Evolutionary conservation across 768 basidiomycete genomes (phyloP).

Genomic region (Omphalotus guepiniiformis): DNA sequence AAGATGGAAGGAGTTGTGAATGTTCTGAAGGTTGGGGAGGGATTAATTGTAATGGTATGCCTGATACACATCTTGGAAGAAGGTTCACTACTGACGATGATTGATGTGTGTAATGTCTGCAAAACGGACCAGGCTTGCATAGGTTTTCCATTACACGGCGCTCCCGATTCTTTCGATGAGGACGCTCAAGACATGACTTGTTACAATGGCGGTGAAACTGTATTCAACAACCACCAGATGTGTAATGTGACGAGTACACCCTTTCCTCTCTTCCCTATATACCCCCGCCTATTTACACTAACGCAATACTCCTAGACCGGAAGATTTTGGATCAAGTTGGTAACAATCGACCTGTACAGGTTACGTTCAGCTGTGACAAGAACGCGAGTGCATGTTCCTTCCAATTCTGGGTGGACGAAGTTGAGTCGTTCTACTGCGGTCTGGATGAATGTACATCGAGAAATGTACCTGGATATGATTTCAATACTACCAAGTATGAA

Average conservation of each 20-base stretch:
- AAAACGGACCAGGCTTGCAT: constrained; percentile 75
- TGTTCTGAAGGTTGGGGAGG: constrained; percentile 96
- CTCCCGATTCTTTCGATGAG: constrained; percentile 29
- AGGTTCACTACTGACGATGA: not conserved
- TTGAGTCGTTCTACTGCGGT: constrained; percentile 95
- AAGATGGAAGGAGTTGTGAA: constrained; percentile 70
- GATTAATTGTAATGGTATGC: constrained; percentile 93
- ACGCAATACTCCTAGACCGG: constrained; percentile 52
- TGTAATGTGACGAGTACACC: constrained; percentile 94
- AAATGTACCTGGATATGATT: constrained; percentile 46
- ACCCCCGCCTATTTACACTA: not conserved
- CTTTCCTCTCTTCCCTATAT: not conserved
- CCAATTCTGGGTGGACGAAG: constrained; percentile 96
- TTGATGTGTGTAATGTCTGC: constrained; percentile 52
- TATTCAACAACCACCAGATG: constrained; percentile 96
- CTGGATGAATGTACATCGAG: constrained; percentile 65
- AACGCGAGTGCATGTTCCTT: constrained; percentile 70
- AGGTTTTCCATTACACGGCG: constrained; percentile 65
- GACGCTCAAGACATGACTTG: constrained; percentile 75
- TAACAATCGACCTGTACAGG: constrained; percentile 88
- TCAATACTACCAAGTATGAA: constrained; percentile 70
- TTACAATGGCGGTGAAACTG: constrained; percentile 88
- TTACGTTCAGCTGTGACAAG: constrained; percentile 89
- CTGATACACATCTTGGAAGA: not conserved
- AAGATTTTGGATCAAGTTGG: constrained; percentile 91